Evolutionary conservation across 495 filamentous ascomycete species (phyloP).

Genomic region (Podospora sp.): DNA sequence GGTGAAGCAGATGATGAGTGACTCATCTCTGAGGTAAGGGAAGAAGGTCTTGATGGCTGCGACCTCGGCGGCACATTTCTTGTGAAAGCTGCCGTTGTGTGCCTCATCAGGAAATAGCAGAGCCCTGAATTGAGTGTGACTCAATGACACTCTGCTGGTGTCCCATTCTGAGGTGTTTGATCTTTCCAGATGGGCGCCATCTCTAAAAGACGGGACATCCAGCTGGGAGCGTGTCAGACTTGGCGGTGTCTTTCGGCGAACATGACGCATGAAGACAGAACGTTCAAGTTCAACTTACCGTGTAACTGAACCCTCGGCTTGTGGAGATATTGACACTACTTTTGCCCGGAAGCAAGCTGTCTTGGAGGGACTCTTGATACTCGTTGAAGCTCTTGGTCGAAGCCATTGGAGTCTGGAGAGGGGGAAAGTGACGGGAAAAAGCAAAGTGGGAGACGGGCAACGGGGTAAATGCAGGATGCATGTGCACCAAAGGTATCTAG

Average conservation of each 20-base stretch:
- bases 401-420: too few species aligned
- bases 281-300: too few species aligned
- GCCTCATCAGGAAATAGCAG: background rate
- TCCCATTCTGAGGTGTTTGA: background rate
- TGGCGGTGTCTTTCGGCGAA: background rate
- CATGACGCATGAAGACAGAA: too few species aligned
- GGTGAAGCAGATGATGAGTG: slow-evolving; percentile 18
- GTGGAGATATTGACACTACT: background rate
- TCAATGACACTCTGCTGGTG: background rate
- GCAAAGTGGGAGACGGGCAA: too few species aligned
- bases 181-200: background rate
- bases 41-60: slow-evolving; percentile 27
- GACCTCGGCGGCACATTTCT: slow-evolving; percentile 22
- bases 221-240: background rate
- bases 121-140: slow-evolving; percentile 3
- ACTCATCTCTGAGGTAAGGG: slow-evolving; percentile 15
- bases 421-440: too few species aligned
- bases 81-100: slow-evolving; percentile 14
- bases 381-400: background rate
- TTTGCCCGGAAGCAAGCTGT: background rate
- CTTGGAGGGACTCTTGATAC: background rate
- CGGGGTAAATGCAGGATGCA: too few species aligned
- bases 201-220: background rate
- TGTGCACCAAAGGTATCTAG: too few species aligned
- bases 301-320: background rate